phyloP scores from a whole-genome alignment of 352 stramenopile species.

The Phytophthora cryptogea region DNA sequence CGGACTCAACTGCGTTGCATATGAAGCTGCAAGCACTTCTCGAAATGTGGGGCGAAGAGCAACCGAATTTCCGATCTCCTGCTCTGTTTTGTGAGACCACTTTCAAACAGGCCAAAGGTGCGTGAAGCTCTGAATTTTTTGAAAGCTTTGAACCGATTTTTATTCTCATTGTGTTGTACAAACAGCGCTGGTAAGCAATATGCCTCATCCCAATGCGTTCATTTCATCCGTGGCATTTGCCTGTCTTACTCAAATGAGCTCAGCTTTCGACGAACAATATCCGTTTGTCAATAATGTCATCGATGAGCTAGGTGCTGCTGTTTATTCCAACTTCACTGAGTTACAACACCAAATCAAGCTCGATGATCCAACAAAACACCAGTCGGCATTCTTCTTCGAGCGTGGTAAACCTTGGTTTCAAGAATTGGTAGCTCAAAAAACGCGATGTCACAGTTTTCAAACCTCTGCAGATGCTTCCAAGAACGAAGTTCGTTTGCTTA shows the following conservation, averaged over 20 bases:
- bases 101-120: constrained; percentile 67
- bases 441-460: constrained; percentile 23
- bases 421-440: constrained; percentile 35
- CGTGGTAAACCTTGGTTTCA: constrained; percentile 56
- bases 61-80: constrained; percentile 55
- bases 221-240: constrained; percentile 54
- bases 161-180: not conserved
- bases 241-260: constrained; percentile 51
- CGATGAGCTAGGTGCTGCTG: constrained; percentile 35
- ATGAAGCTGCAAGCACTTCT: constrained; percentile 59
- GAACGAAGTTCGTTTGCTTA: constrained; percentile 43
- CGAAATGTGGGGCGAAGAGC: constrained; percentile 52
- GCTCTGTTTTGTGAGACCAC: constrained; percentile 65
- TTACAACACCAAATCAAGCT: constrained; percentile 19
- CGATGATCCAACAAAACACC: constrained; percentile 17
- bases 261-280: constrained; percentile 48
- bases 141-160: not conserved
- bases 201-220: constrained; percentile 60
- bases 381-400: constrained; percentile 53
- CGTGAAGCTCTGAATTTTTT: not conserved
- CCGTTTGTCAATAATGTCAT: constrained; percentile 53
- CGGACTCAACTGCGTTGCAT: constrained; percentile 29
- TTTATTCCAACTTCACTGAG: constrained; percentile 51
- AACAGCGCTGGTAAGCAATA: constrained; percentile 42
- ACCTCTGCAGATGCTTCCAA: constrained; percentile 27